Base-by-base conservation (phyloP, 2,329 filamentous ascomycete genomes). In the Hymenoscyphus albidus region DNA sequence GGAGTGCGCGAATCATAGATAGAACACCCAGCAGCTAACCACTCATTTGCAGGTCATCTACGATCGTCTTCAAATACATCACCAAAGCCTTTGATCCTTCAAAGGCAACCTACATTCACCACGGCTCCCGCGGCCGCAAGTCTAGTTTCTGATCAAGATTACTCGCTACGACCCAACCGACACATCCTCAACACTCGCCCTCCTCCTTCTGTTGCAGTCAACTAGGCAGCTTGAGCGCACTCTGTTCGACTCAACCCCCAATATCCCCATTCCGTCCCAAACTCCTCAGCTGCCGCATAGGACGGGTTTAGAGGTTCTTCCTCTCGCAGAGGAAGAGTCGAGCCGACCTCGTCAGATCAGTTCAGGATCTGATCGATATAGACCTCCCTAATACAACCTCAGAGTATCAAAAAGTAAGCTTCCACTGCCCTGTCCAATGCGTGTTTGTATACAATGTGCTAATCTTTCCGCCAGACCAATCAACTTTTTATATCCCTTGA, bases 321-420 rank as follows among this genome's bases (percentile, higher is more conserved):
- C 93, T 97, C 94, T 95, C 83, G 83, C 83, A 80, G 94, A 93
- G 95, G 95, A 94, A 96, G 95, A 95, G 92, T 97, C 93, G 91
- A 92, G 90, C 90, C 94, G 92, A 90, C 92, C 91, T 92, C 90
- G 92, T 89, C 91, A 91, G 87, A 88, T 89, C 85, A 89, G 84
- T 85, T 85, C 91, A 85, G 92, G 89, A 88, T 90, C 92, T 85
- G 91, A 92, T 84, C 90, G 89, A 82, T 96, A 93, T 83, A 90
- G 92, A 87, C 95, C 95, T 80, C 95, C 95, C 79, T 98, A 98
- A 93, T 82, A 89, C 78, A 73, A 70, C 75, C 75, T 74, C 66
- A 67, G 65, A 71, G 65, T 64, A 70, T 59, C 68, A 68, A 27
- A 68, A 72, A 61, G 63, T 69, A 69, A 57, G 31, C 54, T 54